A percentile compares a stretch with the other conserved stretches of the same genome.
Conservation (phyloP, 176 grass and related monocot genomes). For the Oryza nivara region DNA sequence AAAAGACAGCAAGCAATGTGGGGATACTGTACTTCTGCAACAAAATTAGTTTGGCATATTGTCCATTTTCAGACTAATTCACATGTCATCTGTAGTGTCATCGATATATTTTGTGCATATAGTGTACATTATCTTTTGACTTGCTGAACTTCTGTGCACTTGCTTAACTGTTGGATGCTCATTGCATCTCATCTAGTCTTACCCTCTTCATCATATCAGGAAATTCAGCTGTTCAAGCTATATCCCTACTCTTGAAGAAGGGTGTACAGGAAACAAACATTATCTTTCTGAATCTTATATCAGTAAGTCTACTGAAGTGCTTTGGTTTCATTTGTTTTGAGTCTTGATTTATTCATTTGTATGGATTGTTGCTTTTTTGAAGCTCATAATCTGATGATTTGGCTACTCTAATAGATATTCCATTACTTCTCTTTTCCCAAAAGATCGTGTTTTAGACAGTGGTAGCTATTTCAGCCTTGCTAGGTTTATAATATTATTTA, state of each 20-base stretch:
- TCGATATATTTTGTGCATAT: neutral
- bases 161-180: conserved; percentile 6
- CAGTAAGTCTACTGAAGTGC: conserved; percentile 56
- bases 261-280: conserved; percentile 91
- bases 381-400: neutral
- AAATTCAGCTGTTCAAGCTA: conserved; percentile 92
- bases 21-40: neutral
- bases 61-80: too few relatives aligned
- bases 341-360: neutral
- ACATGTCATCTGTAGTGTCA: neutral
- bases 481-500: neutral
- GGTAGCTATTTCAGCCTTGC: conserved; percentile 7
- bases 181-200: neutral
- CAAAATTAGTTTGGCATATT: neutral
- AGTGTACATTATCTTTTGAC: neutral
- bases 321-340: neutral
- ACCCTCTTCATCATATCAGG: conserved; percentile 51
- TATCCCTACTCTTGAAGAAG: conserved; percentile 78
- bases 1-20: neutral
- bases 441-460: conserved; percentile 4
- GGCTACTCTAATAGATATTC: neutral
- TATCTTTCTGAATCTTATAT: conserved; percentile 94
- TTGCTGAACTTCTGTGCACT: neutral
- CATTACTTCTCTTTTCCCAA: neutral
- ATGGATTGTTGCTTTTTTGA: neutral